Evolutionary conservation across 169 alveolate species (phyloP).

Genomic region (Theileria sp.): DNA sequence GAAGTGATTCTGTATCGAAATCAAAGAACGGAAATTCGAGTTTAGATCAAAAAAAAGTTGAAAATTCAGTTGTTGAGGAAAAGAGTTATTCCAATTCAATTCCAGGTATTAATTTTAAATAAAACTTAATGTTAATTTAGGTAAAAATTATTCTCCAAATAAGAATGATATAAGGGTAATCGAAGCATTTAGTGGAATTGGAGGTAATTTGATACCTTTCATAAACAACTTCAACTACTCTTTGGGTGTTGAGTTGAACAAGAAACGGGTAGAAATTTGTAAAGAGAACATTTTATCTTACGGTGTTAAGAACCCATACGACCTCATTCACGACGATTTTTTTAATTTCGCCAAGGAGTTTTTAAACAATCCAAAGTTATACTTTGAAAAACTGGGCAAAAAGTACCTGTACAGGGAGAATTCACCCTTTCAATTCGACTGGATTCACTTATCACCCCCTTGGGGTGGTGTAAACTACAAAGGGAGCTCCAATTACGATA

Average conservation of each 20-base stretch:
- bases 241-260: conserved; percentile 52
- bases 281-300: conserved; percentile 31
- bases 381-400: conserved; percentile 32
- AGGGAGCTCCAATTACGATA: conserved; percentile 24
- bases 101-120: not conserved
- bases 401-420: conserved; percentile 13
- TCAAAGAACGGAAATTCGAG: not conserved
- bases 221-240: conserved; percentile 28
- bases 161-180: conserved; percentile 1
- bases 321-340: conserved; percentile 41
- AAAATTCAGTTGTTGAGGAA: not conserved
- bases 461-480: conserved; percentile 62
- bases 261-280: conserved; percentile 36
- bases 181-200: conserved; percentile 55
- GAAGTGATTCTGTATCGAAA: not conserved
- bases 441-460: conserved; percentile 55
- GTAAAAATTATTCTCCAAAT: not conserved
- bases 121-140: not conserved
- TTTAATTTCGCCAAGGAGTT: conserved; percentile 30
- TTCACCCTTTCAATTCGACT: conserved; percentile 28
- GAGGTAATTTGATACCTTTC: conserved; percentile 59
- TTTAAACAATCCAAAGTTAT: conserved; percentile 22
- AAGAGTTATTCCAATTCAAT: not conserved
- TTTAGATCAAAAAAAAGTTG: not conserved
- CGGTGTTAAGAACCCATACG: conserved; percentile 23